Percentiles rank a stretch among this genome's conserved stretches.
Evolutionary conservation across 1,284 basidiomycete genomes (phyloP).

Genomic region (Tilletiaria anomala): DNA sequence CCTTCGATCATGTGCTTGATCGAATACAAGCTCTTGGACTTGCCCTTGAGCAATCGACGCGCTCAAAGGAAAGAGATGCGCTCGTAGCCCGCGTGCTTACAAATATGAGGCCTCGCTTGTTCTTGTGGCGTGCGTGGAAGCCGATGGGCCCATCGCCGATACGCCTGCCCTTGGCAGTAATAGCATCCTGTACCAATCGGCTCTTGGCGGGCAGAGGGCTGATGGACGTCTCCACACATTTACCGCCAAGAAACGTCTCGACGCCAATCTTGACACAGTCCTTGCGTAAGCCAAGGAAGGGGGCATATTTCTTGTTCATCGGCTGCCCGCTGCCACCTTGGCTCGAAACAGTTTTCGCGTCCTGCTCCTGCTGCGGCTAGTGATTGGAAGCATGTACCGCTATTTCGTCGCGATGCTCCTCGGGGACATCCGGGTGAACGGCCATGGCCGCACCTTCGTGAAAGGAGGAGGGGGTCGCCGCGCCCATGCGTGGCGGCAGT

Average conservation of each 20-base stretch:
- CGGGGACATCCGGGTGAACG: slow-evolving; percentile 17
- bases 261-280: too few relatives aligned
- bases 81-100: slow-evolving; percentile 37
- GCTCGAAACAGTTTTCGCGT: slow-evolving; percentile 12
- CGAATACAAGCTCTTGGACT: too few relatives aligned
- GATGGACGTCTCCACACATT: too few relatives aligned
- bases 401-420: slow-evolving; percentile 24
- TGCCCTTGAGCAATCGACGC: too few relatives aligned
- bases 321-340: slow-evolving; percentile 9
- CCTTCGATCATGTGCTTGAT: too few relatives aligned
- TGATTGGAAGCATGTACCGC: slow-evolving; percentile 16
- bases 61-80: slow-evolving; percentile 29
- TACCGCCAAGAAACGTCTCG: too few relatives aligned
- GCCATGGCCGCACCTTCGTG: slow-evolving; percentile 11
- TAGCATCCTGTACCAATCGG: too few relatives aligned
- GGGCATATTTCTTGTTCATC: slow-evolving; percentile 18
- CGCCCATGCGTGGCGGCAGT: slow-evolving; percentile 45
- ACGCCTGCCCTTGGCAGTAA: too few relatives aligned
- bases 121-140: slow-evolving; percentile 28
- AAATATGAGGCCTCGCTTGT: slow-evolving; percentile 27
- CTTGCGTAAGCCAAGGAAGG: slow-evolving; percentile 25
- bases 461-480: too few relatives aligned
- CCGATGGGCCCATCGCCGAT: slow-evolving; percentile 20
- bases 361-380: slow-evolving; percentile 11
- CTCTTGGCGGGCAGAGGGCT: too few relatives aligned